Conservation (phyloP, 805 yeast genomes). For the Ogataea ramenticola region DNA sequence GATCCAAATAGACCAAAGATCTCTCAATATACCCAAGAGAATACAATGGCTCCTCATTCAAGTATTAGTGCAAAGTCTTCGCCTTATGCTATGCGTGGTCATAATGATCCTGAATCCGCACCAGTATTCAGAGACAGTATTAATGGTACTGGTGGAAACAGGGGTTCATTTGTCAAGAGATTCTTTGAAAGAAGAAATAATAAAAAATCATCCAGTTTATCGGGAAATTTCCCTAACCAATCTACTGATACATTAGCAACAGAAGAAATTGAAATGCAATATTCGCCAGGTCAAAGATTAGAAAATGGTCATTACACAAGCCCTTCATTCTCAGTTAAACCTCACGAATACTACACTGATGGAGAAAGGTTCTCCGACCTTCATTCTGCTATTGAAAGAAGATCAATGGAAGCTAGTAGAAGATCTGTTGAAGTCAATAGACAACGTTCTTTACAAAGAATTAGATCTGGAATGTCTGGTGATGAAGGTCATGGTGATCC, state of each 20-base stretch:
- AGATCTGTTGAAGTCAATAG: conserved; percentile 15
- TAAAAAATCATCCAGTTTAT: conserved; percentile 15
- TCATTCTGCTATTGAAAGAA: conserved; percentile 11
- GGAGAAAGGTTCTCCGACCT: conserved; percentile 15
- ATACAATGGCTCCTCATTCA: conserved; percentile 20
- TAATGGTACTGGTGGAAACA: conserved; percentile 27
- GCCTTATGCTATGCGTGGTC: conserved; percentile 2
- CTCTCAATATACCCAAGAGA: conserved; percentile 33
- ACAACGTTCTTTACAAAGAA: conserved; percentile 6
- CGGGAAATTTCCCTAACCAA: conserved; percentile 25
- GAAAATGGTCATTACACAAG: conserved; percentile 26
- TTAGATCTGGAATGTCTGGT: conserved; percentile 14
- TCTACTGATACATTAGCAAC: conserved; percentile 33
- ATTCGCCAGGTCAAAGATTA: conserved; percentile 13
- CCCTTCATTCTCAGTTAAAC: conserved; percentile 21
- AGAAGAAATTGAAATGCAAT: conserved; percentile 45
- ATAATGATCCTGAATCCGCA: background rate
- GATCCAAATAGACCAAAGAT: conserved; percentile 59
- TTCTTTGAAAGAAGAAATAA: conserved; percentile 22
- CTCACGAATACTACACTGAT: conserved; percentile 12
- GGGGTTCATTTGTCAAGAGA: conserved; percentile 33
- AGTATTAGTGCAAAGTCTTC: conserved; percentile 10
- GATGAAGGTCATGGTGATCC: conserved; percentile 3
- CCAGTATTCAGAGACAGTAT: conserved; percentile 25
- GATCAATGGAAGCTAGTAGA: conserved; percentile 14